Evolutionary conservation across 805 yeast species (phyloP).

Genomic region (Diddensiella transvaalensis): DNA sequence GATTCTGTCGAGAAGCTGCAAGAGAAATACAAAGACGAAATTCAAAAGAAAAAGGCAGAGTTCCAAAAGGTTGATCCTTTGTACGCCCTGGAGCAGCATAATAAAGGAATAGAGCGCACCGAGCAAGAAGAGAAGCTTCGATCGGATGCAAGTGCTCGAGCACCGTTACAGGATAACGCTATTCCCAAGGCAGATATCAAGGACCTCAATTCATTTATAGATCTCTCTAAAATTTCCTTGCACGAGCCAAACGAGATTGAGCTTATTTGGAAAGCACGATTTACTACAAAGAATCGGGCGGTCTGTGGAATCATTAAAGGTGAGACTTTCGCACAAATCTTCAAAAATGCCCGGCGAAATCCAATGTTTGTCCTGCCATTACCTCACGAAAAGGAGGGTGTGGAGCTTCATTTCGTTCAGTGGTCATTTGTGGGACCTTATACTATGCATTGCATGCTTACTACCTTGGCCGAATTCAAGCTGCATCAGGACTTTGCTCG

Average conservation of each 20-base stretch:
- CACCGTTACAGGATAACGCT: constrained; percentile 28
- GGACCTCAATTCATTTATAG: constrained; percentile 66
- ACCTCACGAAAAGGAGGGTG: constrained; percentile 49
- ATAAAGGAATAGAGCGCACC: constrained; percentile 1
- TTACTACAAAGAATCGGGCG: constrained; percentile 54
- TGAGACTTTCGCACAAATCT: constrained; percentile 59
- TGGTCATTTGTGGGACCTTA: constrained; percentile 85
- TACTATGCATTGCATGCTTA: constrained; percentile 85
- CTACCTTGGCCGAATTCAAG: constrained; percentile 88
- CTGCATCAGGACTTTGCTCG: constrained; percentile 87
- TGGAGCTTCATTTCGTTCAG: constrained; percentile 87
- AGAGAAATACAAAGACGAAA: constrained; percentile 56
- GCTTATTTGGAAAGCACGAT: constrained; percentile 85
- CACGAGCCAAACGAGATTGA: constrained; percentile 65
- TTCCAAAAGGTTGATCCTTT: constrained; percentile 66
- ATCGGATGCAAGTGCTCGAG: constrained; percentile 19
- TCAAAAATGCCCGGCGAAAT: constrained; percentile 61
- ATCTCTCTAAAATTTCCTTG: constrained; percentile 56
- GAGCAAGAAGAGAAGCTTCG: constrained; percentile 4
- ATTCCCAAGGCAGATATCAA: constrained; percentile 48
- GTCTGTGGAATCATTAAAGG: constrained; percentile 62
- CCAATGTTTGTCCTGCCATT: constrained; percentile 89
- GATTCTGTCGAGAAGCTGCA: constrained; percentile 55
- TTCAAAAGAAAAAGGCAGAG: constrained; percentile 52
- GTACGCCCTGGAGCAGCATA: constrained; percentile 30